Percentiles rank a stretch among this genome's conserved stretches.
Evolutionary conservation across 2,329 filamentous ascomycete genomes (phyloP).

Genomic region (Botrytis medusae): DNA sequence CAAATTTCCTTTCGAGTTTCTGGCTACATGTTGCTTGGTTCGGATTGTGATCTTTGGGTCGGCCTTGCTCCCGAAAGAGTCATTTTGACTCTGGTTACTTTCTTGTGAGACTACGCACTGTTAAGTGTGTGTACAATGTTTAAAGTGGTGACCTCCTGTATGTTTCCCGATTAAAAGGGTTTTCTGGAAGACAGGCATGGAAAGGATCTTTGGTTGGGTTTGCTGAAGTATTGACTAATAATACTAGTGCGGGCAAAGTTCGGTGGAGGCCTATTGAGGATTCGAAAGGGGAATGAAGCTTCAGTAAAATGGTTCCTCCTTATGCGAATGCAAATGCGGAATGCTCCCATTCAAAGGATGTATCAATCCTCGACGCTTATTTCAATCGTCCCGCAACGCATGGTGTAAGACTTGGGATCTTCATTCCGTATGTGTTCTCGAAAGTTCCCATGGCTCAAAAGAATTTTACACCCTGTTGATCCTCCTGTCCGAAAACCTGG

Average conservation of each 20-base stretch:
- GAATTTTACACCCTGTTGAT: constrained; percentile 92
- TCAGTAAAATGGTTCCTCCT: neutral
- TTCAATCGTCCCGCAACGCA: neutral
- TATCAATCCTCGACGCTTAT: neutral
- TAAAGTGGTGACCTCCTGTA: neutral
- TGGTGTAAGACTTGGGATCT: neutral
- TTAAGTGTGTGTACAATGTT: neutral
- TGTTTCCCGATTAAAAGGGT: neutral
- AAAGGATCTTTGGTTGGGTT: neutral
- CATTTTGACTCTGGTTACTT: constrained; percentile 1
- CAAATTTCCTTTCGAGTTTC: constrained; percentile 11
- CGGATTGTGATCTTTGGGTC: neutral
- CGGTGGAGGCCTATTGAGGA: neutral
- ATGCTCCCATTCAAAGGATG: neutral
- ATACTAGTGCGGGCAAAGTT: neutral
- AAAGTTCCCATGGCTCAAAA: constrained; percentile 55
- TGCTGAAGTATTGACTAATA: neutral
- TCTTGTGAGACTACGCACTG: constrained; percentile 12
- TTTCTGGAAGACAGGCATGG: neutral
- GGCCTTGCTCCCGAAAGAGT: neutral
- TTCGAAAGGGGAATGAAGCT: constrained; percentile 1
- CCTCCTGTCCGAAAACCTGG: constrained; percentile 88
- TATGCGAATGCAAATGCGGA: neutral
- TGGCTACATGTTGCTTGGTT: neutral
- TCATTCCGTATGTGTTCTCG: neutral